phyloP scores from a whole-genome alignment of 805 yeast species.

The Starmerella floricola region DNA sequence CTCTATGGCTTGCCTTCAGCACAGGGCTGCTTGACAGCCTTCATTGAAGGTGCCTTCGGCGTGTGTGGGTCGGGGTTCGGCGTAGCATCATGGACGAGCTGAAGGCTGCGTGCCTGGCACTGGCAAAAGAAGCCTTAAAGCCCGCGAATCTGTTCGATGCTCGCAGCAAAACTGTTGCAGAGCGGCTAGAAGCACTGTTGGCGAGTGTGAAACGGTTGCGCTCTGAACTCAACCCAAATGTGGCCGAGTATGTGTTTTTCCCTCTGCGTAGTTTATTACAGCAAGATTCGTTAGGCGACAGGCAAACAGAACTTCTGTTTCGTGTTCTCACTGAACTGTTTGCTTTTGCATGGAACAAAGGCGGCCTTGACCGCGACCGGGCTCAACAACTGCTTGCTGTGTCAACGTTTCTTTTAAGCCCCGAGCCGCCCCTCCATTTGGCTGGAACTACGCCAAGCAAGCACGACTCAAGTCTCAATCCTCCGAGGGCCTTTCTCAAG shows the following conservation, averaged over 20 bases:
- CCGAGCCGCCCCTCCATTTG: conserved; percentile 10
- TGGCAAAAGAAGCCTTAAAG: conserved; percentile 19
- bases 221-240: not conserved
- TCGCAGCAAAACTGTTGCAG: not conserved
- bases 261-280: conserved; percentile 47
- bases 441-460: not conserved
- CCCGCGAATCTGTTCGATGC: conserved; percentile 14
- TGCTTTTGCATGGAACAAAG: conserved; percentile 14
- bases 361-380: conserved; percentile 14
- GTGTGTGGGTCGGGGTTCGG: not conserved
- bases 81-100: conserved; percentile 14
- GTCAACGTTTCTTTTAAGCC: conserved; percentile 22
- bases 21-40: no score
- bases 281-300: conserved; percentile 35
- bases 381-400: conserved; percentile 24
- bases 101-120: conserved; percentile 12
- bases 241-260: conserved; percentile 52
- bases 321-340: conserved; percentile 37
- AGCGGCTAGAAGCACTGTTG: conserved; percentile 4
- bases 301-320: conserved; percentile 37
- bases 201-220: not conserved
- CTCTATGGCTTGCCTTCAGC: no score
- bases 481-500: conserved; percentile 12
- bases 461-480: not conserved
- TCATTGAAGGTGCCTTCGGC: no score